Base-by-base conservation (phyloP, 208 protist species). In the Wallacemonas sp. region DNA sequence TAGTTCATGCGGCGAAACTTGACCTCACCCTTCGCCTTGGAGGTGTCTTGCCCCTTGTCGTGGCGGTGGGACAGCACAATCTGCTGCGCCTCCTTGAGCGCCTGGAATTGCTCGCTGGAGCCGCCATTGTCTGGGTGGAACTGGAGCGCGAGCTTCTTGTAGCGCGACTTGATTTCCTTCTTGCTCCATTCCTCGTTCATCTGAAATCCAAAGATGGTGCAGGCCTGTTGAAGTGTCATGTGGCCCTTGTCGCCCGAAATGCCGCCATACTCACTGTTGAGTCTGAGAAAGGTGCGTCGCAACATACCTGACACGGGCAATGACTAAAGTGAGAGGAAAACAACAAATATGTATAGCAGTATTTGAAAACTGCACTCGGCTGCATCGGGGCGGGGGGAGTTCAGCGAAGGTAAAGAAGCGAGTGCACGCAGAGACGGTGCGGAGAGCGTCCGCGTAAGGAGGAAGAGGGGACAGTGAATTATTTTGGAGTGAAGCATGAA, bases 181-280 rank as follows among this genome's bases (percentile, higher is more conserved):
- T 79, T 79, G 33, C 78, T 84, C 71, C 87, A 82, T 38, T 79
- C 70, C 32, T 93, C 84, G 61, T 86, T 82, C 55, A 94, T 75
- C 57, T 93, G 78, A 71, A 93, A 94, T 20, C 91, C 91, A 70
- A 96, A 96, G 49, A 96, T 91, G 52, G 82, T 86, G 65, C 86
- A 93, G 26, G 91, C 87, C 67, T 93, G 87, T 61, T 93, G 83
- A 36, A 92, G 77, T 12, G 91, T 92, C 84, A 93, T 92, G 69
- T 82, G 81, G 7, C 90, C 90, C 59, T 91, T 89, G 68, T 96
- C 86, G 45, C 86, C 86, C 7, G 86, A 70, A 18, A 95, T 57
- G 49, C 74, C 72, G 10, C 79, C 89, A 29, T 91, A 72, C 55
- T 79, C 68, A 44, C 79, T 54, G 18, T 54, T 41, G 14, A 70